Evolutionary conservation across 176 grass and related monocot species (phyloP), one percentile per base, ranked within the genome.

Genomic region (Raddia distichophylla): DNA sequence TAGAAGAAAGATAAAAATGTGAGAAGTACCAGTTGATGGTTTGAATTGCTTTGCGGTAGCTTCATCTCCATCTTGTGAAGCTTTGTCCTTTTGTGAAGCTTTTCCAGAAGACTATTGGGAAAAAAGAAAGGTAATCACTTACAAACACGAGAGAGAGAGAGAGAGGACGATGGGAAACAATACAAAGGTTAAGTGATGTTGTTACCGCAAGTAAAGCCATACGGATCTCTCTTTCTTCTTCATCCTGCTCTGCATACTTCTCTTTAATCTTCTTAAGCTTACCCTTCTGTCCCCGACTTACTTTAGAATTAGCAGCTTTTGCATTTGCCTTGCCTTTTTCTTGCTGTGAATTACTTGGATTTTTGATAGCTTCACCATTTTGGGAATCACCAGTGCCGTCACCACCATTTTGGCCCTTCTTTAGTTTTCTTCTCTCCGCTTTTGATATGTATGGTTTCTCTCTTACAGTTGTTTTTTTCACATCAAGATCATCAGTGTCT

Each of bases 241-340:
- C 95, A 80, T 98, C 95, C 82, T 95, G 95, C 84, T 98, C 90
- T 74, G 86, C 90, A 79, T 93, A 98, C 63, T 98, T 95, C 82
- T 95, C 95, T 84, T 98, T 98, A 76, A 95, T 98, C 90, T 98
- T 98, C 82, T 95, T 98, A 90, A 95, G 86, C 64, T 95, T 98
- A 75, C 92, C 75, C 80, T 89, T 98, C 77, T 95, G 95, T 32
- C 95, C 92, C 32, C 92, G 95, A 79, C 75, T 88, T 53, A 85
- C 78, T 85, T 98, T 95, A 75, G 76, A 64, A 81, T 93, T 91
- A 81, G 61, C 71, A 73, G 69, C 59, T 57, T 83, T 91, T 73
- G 35, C 19, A 12, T 82, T 94, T 71, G 78, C 67, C 52, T 73
- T 82, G 55, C 52, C 79, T 62, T 80, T 83, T 81, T 84, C 84